Percentiles rank a stretch among this genome's conserved stretches.
These are phyloP conservation scores for Vinca minor DNA, from an alignment of 257 asterid species.

Conservation along the genomic window DNA sequence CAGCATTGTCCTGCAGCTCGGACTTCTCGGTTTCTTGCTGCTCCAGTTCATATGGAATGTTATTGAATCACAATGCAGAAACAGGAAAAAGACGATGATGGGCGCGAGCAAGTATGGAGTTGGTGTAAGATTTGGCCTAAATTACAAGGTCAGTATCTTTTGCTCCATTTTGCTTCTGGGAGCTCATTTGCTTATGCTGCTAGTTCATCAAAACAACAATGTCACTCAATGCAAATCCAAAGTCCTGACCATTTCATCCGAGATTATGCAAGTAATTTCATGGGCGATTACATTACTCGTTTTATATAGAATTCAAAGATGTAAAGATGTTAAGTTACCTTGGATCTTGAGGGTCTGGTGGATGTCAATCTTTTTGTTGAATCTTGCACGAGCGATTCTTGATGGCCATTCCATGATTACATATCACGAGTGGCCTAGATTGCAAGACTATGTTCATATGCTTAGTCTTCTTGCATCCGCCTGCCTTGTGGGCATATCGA, in stretches of 20 bases:
- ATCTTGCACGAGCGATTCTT: constrained; percentile 39
- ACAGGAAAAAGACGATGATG: constrained; percentile 26
- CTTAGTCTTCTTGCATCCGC: constrained; percentile 41
- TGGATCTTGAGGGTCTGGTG: constrained; percentile 77
- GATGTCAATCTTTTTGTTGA: constrained; percentile 58
- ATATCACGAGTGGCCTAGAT: constrained; percentile 23
- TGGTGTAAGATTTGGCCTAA: too few relatives aligned
- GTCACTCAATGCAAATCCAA: constrained; percentile 37
- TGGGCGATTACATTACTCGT: constrained; percentile 50
- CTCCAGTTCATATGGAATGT: constrained; percentile 30
- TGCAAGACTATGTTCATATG: constrained; percentile 43
- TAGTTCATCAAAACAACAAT: constrained; percentile 25
- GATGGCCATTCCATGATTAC: constrained; percentile 35
- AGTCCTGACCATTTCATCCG: constrained; percentile 37
- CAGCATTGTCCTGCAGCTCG: constrained; percentile 44
- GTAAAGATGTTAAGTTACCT: constrained; percentile 38
- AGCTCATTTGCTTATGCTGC: constrained; percentile 31
- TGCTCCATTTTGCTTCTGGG: constrained; percentile 47
- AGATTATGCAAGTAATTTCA: constrained; percentile 48
- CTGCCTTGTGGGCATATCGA: constrained; percentile 41
- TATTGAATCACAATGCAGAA: constrained; percentile 25
- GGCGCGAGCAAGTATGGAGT: constrained; percentile 34
- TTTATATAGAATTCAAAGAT: constrained; percentile 29
- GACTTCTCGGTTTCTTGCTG: constrained; percentile 42
- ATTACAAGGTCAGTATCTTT: constrained; percentile 45